Base-by-base conservation (phyloP, 106 monocot genomes). In the Apostasia ramifera region DNA sequence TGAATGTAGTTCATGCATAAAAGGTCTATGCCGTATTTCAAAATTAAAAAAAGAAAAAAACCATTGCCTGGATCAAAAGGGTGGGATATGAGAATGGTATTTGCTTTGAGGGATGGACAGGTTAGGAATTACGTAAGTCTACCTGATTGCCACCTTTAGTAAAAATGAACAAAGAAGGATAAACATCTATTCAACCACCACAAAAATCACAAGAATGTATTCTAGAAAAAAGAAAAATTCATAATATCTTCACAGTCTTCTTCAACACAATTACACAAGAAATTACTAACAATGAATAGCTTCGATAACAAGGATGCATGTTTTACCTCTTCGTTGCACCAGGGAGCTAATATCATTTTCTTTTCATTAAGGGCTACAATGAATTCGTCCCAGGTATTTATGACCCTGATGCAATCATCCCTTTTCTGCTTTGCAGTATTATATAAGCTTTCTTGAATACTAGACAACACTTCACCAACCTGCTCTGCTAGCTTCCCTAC, bases 311-410 rank as follows among this genome's bases (percentile, higher is more conserved):
- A 26, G 26, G 26, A 26, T 26, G 26, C 42, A 62, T 44, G 44
- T 12, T 41, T 12, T 81, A 92, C 95, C 95, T 97, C 92, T 75
- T 97, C 95, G 79, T 97, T 89, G 60, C 95, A 97, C 95, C 95
- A 97, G 9, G 95, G 92, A 63, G 95, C 95, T 50, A 97, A 61
- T 49, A 97, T 92, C 89, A 97, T 67, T 59, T 92, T 92, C 56
- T 89, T 92, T 11, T 97, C 79, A 66, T 77, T 82, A 13, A 97
- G 86, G 48, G 95, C 92, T 44, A 63, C 71, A 10, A 81, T 38
- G 68, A 97, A 97, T 63, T 97, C 89, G 67, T 97, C 95, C 95
- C 95, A 97, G 42, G 92, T 92, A 44, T 70, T 55, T 7, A 97
- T 57, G 49, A 84, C 59, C 76, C 89, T 73, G 41, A 97, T 73